Conservation (phyloP, 2,329 filamentous ascomycete species). For the Pseudovirgaria hyperparasitica region DNA sequence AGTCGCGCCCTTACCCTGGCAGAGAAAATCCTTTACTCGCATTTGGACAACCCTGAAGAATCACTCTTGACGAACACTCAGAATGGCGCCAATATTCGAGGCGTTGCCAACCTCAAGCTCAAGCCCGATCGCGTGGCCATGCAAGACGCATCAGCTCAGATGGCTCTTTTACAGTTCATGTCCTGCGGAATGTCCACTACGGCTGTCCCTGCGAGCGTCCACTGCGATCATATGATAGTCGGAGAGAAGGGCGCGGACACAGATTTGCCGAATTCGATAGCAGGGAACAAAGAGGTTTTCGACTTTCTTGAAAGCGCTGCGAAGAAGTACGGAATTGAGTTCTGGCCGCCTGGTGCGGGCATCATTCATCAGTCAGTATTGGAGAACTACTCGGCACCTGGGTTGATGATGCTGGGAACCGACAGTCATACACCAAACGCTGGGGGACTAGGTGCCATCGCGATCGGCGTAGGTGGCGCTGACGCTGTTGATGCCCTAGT, state of each 20-base stretch:
- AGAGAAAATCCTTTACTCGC: slow-evolving; percentile 97
- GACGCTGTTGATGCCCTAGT: slow-evolving; percentile 96
- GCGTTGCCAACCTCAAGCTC: slow-evolving; percentile 85
- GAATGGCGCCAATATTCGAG: slow-evolving; percentile 73
- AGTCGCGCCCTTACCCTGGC: slow-evolving; percentile 63
- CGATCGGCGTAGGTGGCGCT: slow-evolving; percentile 92
- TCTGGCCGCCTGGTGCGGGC: slow-evolving; percentile 27
- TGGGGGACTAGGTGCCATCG: slow-evolving; percentile 85
- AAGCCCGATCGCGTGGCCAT: slow-evolving; percentile 96
- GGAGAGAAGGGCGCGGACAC: slow-evolving; percentile 79
- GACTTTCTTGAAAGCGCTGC: slow-evolving; percentile 85
- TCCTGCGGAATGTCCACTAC: slow-evolving; percentile 80
- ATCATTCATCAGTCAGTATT: slow-evolving; percentile 84
- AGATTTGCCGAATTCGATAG: slow-evolving; percentile 74
- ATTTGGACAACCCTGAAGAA: slow-evolving; percentile 81
- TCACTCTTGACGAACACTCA: slow-evolving; percentile 71
- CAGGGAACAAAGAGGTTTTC: slow-evolving; percentile 92
- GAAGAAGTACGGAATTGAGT: slow-evolving; percentile 35
- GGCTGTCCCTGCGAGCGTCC: slow-evolving; percentile 90
- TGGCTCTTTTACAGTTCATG: slow-evolving; percentile 98
- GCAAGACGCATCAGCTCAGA: slow-evolving; percentile 97
- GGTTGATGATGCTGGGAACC: slow-evolving; percentile 96
- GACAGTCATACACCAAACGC: slow-evolving; percentile 97
- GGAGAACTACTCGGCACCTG: slow-evolving; percentile 95
- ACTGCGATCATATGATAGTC: slow-evolving; percentile 98